A percentile compares a stretch with the other conserved stretches of the same genome.
These are phyloP conservation scores for Vigna hirtella DNA, from an alignment of 306 rosid genomes.

Conservation along the genomic window DNA sequence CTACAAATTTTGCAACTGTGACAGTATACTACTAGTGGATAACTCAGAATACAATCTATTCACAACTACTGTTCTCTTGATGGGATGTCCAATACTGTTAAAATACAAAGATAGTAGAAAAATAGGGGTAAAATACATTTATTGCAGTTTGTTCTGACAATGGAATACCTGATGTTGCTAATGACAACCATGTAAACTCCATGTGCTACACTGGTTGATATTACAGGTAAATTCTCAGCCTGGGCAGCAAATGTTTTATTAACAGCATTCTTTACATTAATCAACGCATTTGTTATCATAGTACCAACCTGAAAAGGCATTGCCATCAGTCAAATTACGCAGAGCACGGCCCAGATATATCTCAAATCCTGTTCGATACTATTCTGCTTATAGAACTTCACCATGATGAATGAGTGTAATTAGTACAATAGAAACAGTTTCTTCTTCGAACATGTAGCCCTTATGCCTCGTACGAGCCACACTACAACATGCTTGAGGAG, in stretches of 20 bases:
- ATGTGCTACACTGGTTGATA: constrained; percentile 84
- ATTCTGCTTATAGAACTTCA: not conserved
- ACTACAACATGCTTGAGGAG: not conserved
- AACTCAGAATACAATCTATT: constrained; percentile 18
- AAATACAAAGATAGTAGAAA: not conserved
- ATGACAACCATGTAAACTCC: constrained; percentile 88
- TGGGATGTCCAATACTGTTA: constrained; percentile 26
- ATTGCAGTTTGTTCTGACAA: constrained; percentile 8
- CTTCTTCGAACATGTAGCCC: not conserved
- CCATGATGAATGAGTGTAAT: not conserved
- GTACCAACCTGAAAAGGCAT: constrained; percentile 74
- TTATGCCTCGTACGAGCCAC: not conserved
- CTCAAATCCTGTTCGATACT: not conserved
- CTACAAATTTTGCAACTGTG: not conserved
- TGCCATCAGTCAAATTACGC: constrained; percentile 3
- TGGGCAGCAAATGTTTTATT: constrained; percentile 68
- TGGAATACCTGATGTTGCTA: constrained; percentile 81
- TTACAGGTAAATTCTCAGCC: constrained; percentile 76
- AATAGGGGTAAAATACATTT: not conserved
- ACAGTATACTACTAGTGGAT: not conserved
- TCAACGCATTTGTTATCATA: constrained; percentile 81
- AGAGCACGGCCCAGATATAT: constrained; percentile 5
- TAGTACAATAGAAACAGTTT: not conserved
- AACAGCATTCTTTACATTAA: constrained; percentile 66
- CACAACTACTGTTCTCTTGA: constrained; percentile 19